Evolutionary conservation across 768 basidiomycete genomes (phyloP).

Genomic region (Suillus variegatus): DNA sequence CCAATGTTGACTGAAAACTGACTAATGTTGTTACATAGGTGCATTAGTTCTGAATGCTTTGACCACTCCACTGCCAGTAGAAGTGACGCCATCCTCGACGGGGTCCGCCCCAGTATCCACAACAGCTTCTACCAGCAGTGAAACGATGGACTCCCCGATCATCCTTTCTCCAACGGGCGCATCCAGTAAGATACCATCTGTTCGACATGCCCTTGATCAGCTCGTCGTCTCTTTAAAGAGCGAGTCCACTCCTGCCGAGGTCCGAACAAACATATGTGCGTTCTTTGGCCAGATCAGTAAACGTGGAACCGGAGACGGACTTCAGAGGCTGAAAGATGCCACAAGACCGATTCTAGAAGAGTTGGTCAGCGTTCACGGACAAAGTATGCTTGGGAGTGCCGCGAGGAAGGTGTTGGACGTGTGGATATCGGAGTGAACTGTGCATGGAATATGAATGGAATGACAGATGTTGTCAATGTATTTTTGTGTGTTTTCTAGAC

Average conservation of each 20-base stretch:
- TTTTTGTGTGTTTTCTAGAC: conserved; percentile 1
- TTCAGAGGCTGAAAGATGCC: conserved; percentile 51
- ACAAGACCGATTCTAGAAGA: conserved; percentile 53
- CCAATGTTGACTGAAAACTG: neutral
- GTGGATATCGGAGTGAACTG: conserved; percentile 31
- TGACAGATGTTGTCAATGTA: neutral
- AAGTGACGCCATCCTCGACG: conserved; percentile 34
- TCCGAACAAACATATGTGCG: conserved; percentile 75
- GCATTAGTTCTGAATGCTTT: conserved; percentile 64
- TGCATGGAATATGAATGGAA: neutral
- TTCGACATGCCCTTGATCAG: conserved; percentile 66
- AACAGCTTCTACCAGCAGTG: conserved; percentile 44
- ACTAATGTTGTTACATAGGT: conserved; percentile 41
- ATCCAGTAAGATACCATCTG: conserved; percentile 42
- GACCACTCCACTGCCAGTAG: conserved; percentile 47
- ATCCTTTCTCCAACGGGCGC: conserved; percentile 41
- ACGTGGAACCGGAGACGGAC: conserved; percentile 48
- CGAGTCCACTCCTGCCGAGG: conserved; percentile 59
- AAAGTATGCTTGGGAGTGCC: conserved; percentile 36
- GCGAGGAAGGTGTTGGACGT: conserved; percentile 45
- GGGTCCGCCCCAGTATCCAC: conserved; percentile 37
- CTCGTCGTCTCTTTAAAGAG: conserved; percentile 64
- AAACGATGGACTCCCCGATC: conserved; percentile 45
- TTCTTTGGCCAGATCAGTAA: conserved; percentile 66
- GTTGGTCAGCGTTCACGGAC: conserved; percentile 38